Percentiles rank a stretch among this genome's conserved stretches.
These are phyloP conservation scores for Penicillium decumbens DNA, from an alignment of 2,329 filamentous ascomycete species.

Conservation along the genomic window DNA sequence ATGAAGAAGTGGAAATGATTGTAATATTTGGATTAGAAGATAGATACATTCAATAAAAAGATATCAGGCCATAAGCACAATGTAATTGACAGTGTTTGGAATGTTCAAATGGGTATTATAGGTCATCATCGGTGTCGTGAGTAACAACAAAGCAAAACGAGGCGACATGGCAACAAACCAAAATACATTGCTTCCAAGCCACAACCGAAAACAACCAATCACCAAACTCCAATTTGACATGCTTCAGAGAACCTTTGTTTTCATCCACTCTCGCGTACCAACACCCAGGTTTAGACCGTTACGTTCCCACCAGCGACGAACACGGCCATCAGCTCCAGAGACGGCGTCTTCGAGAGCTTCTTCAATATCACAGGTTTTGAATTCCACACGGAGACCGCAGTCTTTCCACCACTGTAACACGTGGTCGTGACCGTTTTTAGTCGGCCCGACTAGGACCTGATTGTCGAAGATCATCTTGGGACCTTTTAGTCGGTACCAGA, in stretches of 20 bases:
- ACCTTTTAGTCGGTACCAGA: constrained; percentile 72
- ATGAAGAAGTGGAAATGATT: constrained; percentile 14
- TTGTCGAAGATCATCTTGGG: constrained; percentile 76
- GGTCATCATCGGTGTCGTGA: constrained; percentile 18
- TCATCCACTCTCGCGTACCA: constrained; percentile 85
- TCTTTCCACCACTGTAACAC: constrained; percentile 92
- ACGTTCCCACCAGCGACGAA: constrained; percentile 80
- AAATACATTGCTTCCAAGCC: background rate
- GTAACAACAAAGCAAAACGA: constrained; percentile 1
- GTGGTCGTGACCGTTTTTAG: constrained; percentile 75
- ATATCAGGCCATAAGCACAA: background rate
- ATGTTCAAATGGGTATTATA: constrained; percentile 24
- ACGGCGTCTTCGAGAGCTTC: constrained; percentile 87
- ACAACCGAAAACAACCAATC: background rate
- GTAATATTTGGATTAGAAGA: background rate
- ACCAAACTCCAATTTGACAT: constrained; percentile 5
- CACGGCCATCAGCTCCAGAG: constrained; percentile 63
- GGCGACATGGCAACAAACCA: background rate
- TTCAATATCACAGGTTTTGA: constrained; percentile 92
- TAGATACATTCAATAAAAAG: constrained; percentile 6
- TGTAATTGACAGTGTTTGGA: constrained; percentile 7
- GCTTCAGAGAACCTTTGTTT: constrained; percentile 63
- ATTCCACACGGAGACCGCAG: constrained; percentile 70
- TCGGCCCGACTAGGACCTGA: constrained; percentile 79
- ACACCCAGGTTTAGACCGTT: constrained; percentile 78